Evolutionary conservation across 2,329 filamentous ascomycete genomes (phyloP), one percentile per base, ranked within the genome.

Genomic region (Aspergillus sp.): DNA sequence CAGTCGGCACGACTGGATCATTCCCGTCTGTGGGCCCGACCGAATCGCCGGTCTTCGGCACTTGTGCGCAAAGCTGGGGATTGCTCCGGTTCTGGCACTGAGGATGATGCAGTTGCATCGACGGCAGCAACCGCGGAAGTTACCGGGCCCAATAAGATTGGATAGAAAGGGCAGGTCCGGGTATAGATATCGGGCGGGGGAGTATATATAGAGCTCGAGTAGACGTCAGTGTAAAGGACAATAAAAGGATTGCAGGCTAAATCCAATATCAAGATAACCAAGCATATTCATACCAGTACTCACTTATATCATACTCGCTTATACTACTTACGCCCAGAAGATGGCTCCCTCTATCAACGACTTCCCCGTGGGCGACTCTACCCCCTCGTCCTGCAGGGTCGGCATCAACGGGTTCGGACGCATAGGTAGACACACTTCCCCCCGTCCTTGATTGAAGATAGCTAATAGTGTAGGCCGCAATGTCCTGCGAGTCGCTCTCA

Each of bases 321-420:
- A 31, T 11, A 31, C 27, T 4, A 31, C 27, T 4, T 31, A 31
- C 9, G 43, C 14, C 23, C 15, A 52, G 15, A 31, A 31, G 8
- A 58, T 58, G 56, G 56, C 56, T 9, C 56, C 56, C 37, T 58
- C 56, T 4, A 63, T 69, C 57, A 63, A 64, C 52, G 64, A 68
- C 23, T 59, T 62, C 46, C 53, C 63, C 23, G 52, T 63, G 35
- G 50, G 46, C 46, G 59, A 49, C 23, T 31, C 27, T 9, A 39
- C 60, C n/a, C 35, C 58, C 19, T 57, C 63, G 8, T 55, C 58
- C 23, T 69, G 66, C 79, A 88, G 92, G 86, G 89, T 93, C 75
- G 90, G 90, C 77, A 96, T 95, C 87, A 96, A 96, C 86, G 91
- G 92, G 77, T 96, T 96, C 84, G 92, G 92, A 81, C 91, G 92